Conservation (phyloP, 768 basidiomycete species). For the Xerocomus potaroensis region DNA sequence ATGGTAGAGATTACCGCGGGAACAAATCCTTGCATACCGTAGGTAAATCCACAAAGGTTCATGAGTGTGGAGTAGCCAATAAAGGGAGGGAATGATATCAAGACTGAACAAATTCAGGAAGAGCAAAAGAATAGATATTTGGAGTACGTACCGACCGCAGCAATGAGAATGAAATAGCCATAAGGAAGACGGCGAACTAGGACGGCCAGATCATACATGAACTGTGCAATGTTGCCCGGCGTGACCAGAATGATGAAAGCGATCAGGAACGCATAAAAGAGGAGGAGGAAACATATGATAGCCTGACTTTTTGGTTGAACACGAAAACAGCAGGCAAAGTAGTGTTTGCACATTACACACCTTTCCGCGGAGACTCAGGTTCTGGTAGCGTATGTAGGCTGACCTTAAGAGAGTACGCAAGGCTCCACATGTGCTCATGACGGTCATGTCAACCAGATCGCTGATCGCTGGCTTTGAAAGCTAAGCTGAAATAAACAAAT, state of each 20-base stretch:
- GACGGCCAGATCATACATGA: slow-evolving; percentile 63
- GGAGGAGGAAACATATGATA: slow-evolving; percentile 51
- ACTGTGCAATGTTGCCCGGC: slow-evolving; percentile 65
- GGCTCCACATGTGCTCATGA: slow-evolving; percentile 2
- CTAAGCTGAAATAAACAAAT: slow-evolving; percentile 10
- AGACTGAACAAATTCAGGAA: slow-evolving; percentile 17
- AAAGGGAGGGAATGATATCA: slow-evolving; percentile 31
- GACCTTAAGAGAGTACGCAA: slow-evolving; percentile 26
- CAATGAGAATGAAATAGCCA: slow-evolving; percentile 58
- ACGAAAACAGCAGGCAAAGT: slow-evolving; percentile 2
- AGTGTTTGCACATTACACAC: slow-evolving; percentile 33
- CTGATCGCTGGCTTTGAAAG: slow-evolving; percentile 10
- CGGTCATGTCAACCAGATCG: not conserved
- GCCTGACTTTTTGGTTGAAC: slow-evolving; percentile 30
- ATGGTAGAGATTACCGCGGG: slow-evolving; percentile 61
- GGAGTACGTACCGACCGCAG: slow-evolving; percentile 52
- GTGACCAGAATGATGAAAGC: slow-evolving; percentile 48
- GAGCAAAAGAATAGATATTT: slow-evolving; percentile 48
- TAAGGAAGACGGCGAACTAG: slow-evolving; percentile 52
- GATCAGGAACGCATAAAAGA: slow-evolving; percentile 51
- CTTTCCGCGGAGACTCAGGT: slow-evolving; percentile 53
- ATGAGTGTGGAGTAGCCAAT: slow-evolving; percentile 32
- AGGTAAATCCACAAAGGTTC: slow-evolving; percentile 77
- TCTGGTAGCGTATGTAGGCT: slow-evolving; percentile 42
- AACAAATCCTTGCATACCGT: slow-evolving; percentile 72